Evolutionary conservation across 768 basidiomycete species (phyloP), one percentile per base, ranked within the genome.

Genomic region (Suillus bovinus): DNA sequence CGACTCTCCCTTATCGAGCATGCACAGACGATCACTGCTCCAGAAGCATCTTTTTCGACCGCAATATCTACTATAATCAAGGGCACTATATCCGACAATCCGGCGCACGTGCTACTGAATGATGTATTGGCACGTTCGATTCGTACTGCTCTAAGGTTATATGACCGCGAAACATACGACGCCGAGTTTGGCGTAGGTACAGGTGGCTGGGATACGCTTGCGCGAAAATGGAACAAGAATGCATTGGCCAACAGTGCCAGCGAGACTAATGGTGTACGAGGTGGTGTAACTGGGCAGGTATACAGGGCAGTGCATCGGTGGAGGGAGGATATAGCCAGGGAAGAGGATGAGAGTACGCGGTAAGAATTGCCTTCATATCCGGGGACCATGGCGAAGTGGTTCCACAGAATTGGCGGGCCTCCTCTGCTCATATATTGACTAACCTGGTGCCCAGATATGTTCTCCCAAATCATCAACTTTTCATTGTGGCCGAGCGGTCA

Each of bases 331-430:
- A 76, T 87, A 1, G 91, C 93, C 2, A 80, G 93, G 56, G 85
- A 88, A 61, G 91, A 94, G 68, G 96, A 98, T 71, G 95, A 97
- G 74, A 92, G 91, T 69, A 83, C 84, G 10, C 78, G 89, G 88
- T 94, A 71, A 50, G 84, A 76, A 4, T 38, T 59, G 38, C n/a
- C 41, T 27, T 20, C 55, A 39, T 55, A 55, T 55, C 24, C 5
- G 5, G 17, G 38, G 38, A 34, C 38, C 55, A 39, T 9, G 36
- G 14, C 17, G 36, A 17, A 24, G 33, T 56, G 55, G 36, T 56
- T 38, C 38, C 11, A 20, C 17, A 17, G 17, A 39, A 27, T 56
- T 20, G 36, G 38, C 24, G 36, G 38, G 55, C 38, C 46, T 8
- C 20, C 34, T 49, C 29, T 22, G 24, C 16, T 33, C 33, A 17